Percentiles rank a stretch among this genome's conserved stretches.
Evolutionary conservation across 2,329 filamentous ascomycete genomes (phyloP).

Genomic region (Fusarium brachygibbosum): DNA sequence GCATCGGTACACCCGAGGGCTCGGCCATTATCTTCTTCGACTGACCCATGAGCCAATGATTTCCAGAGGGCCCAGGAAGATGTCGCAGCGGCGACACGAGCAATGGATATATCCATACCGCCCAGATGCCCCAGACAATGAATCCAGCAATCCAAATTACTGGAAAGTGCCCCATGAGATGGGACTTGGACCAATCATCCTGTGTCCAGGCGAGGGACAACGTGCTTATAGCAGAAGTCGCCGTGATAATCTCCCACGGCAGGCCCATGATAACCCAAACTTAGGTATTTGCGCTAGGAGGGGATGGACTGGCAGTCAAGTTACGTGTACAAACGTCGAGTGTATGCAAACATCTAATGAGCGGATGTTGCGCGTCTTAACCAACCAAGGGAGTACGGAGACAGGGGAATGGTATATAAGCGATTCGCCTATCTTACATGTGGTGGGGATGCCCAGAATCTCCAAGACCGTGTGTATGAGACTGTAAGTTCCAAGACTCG

Average conservation of each 20-base stretch:
- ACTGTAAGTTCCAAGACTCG: constrained; percentile 24
- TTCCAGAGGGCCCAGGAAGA: constrained; percentile 60
- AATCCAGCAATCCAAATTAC: constrained; percentile 55
- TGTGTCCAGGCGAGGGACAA: constrained; percentile 37
- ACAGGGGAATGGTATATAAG: constrained; percentile 40
- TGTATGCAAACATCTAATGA: constrained; percentile 17
- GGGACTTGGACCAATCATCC: constrained; percentile 49
- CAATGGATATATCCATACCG: constrained; percentile 62
- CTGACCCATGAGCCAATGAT: constrained; percentile 65
- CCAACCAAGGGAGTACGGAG: constrained; percentile 32
- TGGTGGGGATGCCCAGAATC: constrained; percentile 29
- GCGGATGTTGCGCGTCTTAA: constrained; percentile 31
- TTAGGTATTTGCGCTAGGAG: neutral
- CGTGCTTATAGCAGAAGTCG: constrained; percentile 45
- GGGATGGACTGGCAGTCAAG: neutral
- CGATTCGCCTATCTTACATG: constrained; percentile 41
- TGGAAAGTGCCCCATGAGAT: constrained; percentile 54
- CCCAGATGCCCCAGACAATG: constrained; percentile 57
- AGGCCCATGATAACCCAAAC: constrained; percentile 37
- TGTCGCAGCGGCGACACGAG: constrained; percentile 64
- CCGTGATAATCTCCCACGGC: constrained; percentile 46
- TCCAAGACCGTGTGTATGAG: constrained; percentile 7
- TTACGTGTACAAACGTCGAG: constrained; percentile 17
- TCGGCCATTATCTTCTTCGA: constrained; percentile 56
- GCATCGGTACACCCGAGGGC: constrained; percentile 60